Conservation (phyloP, 2,329 filamentous ascomycete species). For the Escovopsis sp. region DNA sequence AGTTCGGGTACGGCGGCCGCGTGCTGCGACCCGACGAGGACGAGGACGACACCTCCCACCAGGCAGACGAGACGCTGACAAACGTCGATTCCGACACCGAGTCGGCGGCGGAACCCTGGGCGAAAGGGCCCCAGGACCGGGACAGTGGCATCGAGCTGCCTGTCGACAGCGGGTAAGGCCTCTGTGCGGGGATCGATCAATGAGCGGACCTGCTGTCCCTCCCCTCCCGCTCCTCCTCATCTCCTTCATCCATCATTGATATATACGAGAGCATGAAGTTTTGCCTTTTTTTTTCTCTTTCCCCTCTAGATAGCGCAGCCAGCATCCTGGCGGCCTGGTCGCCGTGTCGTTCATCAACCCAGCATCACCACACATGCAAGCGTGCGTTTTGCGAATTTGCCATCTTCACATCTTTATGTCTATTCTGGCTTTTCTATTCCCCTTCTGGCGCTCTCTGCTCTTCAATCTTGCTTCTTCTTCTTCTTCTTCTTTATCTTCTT, state of each 20-base stretch:
- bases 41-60: conserved; percentile 15
- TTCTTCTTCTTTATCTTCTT: neutral
- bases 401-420: neutral
- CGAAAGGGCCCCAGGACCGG: conserved; percentile 30
- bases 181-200: too few relatives aligned
- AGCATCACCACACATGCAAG: too few relatives aligned
- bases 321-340: too few relatives aligned
- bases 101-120: conserved; percentile 14
- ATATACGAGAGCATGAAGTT: neutral
- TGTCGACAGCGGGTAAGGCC: conserved; percentile 20
- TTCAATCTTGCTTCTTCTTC: conserved; percentile 1
- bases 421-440: neutral
- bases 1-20: conserved; percentile 52
- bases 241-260: neutral
- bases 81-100: conserved; percentile 6
- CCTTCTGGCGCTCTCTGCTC: neutral
- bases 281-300: neutral
- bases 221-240: neutral
- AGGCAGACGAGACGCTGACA: conserved; percentile 11
- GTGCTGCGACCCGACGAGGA: conserved; percentile 59
- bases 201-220: neutral
- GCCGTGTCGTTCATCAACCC: too few relatives aligned
- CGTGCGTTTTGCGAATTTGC: too few relatives aligned
- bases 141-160: conserved; percentile 39
- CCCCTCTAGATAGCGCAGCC: neutral